A percentile compares a stretch with the other conserved stretches of the same genome.
Evolutionary conservation across 2,329 filamentous ascomycete species (phyloP).

Genomic region (Xylaria sp.): DNA sequence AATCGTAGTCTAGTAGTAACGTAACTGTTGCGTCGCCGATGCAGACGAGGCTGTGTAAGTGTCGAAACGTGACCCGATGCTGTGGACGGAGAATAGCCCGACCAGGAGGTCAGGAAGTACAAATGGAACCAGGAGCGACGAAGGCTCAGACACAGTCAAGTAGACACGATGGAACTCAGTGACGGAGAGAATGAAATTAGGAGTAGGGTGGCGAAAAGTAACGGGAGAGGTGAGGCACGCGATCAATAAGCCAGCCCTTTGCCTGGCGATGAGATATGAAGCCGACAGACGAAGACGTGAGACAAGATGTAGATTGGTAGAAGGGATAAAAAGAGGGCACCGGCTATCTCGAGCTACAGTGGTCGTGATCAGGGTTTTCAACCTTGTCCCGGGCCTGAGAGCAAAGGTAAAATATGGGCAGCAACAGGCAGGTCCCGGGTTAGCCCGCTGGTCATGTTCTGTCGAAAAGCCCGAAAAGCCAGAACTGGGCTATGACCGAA

Average conservation of each 20-base stretch:
- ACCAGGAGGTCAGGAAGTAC: not conserved
- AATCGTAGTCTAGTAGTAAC: not conserved
- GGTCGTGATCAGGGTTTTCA: not conserved
- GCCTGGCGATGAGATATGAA: not conserved
- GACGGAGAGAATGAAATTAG: not conserved
- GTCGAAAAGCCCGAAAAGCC: not conserved
- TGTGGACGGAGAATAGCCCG: conserved; percentile 1
- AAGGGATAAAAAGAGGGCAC: not conserved
- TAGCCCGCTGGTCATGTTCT: conserved; percentile 6
- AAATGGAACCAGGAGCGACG: not conserved
- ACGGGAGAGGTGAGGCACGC: conserved; percentile 3
- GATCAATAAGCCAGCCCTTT: not conserved
- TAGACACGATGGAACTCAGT: not conserved
- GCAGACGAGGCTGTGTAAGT: not conserved
- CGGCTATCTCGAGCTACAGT: conserved; percentile 5
- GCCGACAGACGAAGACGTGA: not conserved
- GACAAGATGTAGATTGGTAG: not conserved
- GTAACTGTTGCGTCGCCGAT: not conserved
- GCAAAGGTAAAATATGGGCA: not conserved
- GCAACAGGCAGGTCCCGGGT: not conserved
- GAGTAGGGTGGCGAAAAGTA: not conserved
- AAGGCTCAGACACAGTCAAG: not conserved
- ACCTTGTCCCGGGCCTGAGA: not conserved
- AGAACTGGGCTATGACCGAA: conserved; percentile 15
- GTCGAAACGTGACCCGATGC: not conserved